phyloP scores from a whole-genome alignment of 805 yeast genomes.

The Metschnikowia sp. region DNA sequence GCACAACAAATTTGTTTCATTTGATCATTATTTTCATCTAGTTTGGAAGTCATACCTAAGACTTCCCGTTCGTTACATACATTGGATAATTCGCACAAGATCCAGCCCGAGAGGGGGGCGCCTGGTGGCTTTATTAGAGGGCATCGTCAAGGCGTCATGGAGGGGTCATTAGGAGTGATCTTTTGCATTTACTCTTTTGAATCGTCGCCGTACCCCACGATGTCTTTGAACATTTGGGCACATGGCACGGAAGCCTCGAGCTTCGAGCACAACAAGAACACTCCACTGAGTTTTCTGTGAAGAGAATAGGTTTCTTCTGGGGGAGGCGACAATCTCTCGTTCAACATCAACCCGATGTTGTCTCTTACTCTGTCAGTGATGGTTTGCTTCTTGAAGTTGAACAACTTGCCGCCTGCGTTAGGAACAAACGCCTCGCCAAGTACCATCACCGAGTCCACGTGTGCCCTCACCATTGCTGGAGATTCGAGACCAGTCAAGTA shows the following conservation, averaged over 20 bases:
- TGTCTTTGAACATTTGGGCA: slow-evolving; percentile 67
- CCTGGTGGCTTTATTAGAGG: neutral
- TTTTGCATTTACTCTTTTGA: neutral
- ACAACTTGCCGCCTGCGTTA: slow-evolving; percentile 47
- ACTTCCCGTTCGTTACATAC: neutral
- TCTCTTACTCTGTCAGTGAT: slow-evolving; percentile 90
- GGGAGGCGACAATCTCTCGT: slow-evolving; percentile 91
- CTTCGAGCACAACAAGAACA: slow-evolving; percentile 83
- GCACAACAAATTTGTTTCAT: neutral
- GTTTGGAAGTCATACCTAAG: neutral
- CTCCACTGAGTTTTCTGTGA: slow-evolving; percentile 94
- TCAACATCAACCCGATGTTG: slow-evolving; percentile 84
- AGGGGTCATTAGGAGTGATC: neutral
- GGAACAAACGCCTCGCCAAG: slow-evolving; percentile 89
- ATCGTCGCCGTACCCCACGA: slow-evolving; percentile 52
- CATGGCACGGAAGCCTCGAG: slow-evolving; percentile 82
- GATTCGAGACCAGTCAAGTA: slow-evolving; percentile 91
- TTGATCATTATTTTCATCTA: slow-evolving; percentile 3
- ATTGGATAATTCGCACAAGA: neutral
- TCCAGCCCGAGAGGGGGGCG: neutral
- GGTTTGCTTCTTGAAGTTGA: slow-evolving; percentile 79
- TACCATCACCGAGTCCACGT: slow-evolving; percentile 83
- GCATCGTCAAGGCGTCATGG: neutral
- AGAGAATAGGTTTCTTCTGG: slow-evolving; percentile 98
- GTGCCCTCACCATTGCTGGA: slow-evolving; percentile 84